Base-by-base conservation (phyloP, 306 rosid species). In the Mimosa bimucronata region DNA sequence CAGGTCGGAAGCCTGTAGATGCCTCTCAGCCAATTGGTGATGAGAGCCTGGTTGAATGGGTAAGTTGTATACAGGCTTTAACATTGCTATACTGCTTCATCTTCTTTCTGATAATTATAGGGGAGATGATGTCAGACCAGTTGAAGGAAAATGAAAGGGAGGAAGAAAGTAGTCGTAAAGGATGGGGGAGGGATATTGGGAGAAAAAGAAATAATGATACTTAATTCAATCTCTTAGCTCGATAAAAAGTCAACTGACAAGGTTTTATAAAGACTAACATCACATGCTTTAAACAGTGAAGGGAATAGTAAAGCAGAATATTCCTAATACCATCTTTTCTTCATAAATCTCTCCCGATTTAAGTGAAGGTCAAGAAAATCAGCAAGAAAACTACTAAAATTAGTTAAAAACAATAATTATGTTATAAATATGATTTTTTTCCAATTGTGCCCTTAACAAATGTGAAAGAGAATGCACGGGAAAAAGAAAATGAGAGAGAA, bases 31-130 rank as follows among this genome's bases (percentile, higher is more conserved):
- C 99, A 12, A 6, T 93, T 65, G 99, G 99, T 79, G 98, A 96
- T 62, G 98, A 96, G 84, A 96, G 99, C 85, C 81, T 96, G 53
- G 99, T 96, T 82, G 99, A 96, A 90, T 96, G 99, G 99, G 99
- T 91, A 85, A 86, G 86, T 86, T 76, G 57, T 40, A n/a, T 19
- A 25, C 48, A 71, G 58, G 60, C 28, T n/a, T 62, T 28, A 58
- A 48, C 80, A 45, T 80, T 21, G n/a, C 21, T 52, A 4, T 30
- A 58, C 15, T 68, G 42, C 57, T 70, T 42, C 11, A 12, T 5
- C 18, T 42, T 18, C 62, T 29, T 26, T 55, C 18, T 76, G 30
- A 69, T 41, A 69, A 23, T 69, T 69, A 42, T 41, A 13, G 21
- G 37, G 5, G 34, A 41, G 74, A 34, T 19, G 42, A 7, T 66